Conservation (phyloP, 208 protist species). For the Trypanosoma theileri region DNA sequence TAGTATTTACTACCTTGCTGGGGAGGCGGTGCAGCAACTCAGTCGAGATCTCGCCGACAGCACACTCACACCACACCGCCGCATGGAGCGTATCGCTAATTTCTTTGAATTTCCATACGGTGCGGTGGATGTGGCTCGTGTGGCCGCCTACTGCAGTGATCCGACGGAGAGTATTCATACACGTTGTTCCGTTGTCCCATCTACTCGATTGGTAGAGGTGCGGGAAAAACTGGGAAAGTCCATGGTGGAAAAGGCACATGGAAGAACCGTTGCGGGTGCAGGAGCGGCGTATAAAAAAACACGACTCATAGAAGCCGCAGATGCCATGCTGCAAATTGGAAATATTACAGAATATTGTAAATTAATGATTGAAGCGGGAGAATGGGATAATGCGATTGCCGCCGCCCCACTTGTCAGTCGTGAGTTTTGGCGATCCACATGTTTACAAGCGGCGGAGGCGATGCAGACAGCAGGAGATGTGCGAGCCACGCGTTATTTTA, state of each 20-base stretch:
- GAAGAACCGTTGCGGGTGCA: constrained; percentile 56
- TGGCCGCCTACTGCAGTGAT: constrained; percentile 27
- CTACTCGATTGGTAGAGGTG: constrained; percentile 46
- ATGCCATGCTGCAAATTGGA: constrained; percentile 69
- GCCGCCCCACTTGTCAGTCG: constrained; percentile 83
- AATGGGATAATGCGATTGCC: constrained; percentile 90
- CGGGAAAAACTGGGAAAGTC: constrained; percentile 45
- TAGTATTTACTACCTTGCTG: constrained; percentile 41
- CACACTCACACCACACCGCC: constrained; percentile 43
- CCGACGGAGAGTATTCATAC: constrained; percentile 26
- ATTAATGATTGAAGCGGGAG: constrained; percentile 75
- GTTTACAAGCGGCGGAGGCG: constrained; percentile 60
- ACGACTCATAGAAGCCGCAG: constrained; percentile 70
- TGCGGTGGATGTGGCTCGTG: constrained; percentile 56
- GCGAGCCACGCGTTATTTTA: constrained; percentile 73
- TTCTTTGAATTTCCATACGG: constrained; percentile 87
- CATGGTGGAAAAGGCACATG: constrained; percentile 62
- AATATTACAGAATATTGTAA: constrained; percentile 82
- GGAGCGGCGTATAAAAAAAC: constrained; percentile 58
- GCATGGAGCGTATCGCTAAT: constrained; percentile 54
- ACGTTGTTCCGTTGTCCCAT: constrained; percentile 51
- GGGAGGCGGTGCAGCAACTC: constrained; percentile 54
- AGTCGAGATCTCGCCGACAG: constrained; percentile 52
- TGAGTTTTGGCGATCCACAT: constrained; percentile 83
- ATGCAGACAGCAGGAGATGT: constrained; percentile 65